A percentile compares a stretch with the other conserved stretches of the same genome.
Evolutionary conservation across 345 rosid species (phyloP).

Genomic region (Camelina hispida): DNA sequence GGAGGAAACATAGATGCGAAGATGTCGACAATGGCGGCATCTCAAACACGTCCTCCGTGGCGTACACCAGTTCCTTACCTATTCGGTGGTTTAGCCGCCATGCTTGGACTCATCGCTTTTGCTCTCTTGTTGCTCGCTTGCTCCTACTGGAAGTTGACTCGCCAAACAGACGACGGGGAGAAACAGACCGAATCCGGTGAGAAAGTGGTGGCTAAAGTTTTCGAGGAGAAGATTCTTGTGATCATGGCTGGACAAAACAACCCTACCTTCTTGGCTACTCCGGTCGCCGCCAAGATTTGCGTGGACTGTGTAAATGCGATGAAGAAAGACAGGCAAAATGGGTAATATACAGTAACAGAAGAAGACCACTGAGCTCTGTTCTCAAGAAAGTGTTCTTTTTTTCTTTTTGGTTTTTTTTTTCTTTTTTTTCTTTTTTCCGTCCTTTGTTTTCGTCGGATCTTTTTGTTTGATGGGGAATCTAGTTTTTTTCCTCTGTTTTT

Average conservation of each 20-base stretch:
- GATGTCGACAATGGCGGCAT: conserved; percentile 21
- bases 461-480: conserved; percentile 8
- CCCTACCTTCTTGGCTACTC: conserved; percentile 78
- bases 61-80: conserved; percentile 81
- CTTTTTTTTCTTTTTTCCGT: background rate
- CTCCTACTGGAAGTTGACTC: conserved; percentile 68
- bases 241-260: conserved; percentile 77
- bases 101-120: conserved; percentile 76
- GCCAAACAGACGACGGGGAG: conserved; percentile 47
- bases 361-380: conserved; percentile 29
- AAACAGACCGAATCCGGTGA: conserved; percentile 45
- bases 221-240: conserved; percentile 69
- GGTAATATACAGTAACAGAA: background rate
- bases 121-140: conserved; percentile 77
- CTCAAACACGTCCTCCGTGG: conserved; percentile 59
- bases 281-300: conserved; percentile 45
- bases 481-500: conserved; percentile 24
- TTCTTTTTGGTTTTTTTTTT: background rate
- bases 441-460: conserved; percentile 31
- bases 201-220: conserved; percentile 38
- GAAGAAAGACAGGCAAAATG: conserved; percentile 23
- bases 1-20: conserved; percentile 18
- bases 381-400: background rate
- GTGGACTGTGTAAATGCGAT: background rate
- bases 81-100: conserved; percentile 79